These are phyloP conservation scores for Daedalea quercina DNA, from an alignment of 768 basidiomycete genomes.

Conservation along the genomic window DNA sequence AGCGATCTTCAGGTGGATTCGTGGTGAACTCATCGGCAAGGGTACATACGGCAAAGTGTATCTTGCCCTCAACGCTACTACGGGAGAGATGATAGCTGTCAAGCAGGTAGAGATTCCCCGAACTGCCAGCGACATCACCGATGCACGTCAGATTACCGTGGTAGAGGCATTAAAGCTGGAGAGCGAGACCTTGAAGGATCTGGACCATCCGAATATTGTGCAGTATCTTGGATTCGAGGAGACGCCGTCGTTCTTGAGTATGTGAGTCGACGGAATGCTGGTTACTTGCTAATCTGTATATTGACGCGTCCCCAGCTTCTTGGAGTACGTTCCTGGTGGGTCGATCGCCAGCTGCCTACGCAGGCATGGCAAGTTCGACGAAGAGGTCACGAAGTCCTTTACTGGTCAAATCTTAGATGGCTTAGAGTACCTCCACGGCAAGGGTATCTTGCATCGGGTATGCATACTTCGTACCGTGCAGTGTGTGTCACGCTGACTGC, in stretches of 20 bases:
- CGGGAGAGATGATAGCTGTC: slow-evolving; percentile 98
- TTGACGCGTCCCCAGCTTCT: slow-evolving; percentile 53
- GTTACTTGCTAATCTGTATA: not conserved
- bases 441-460: slow-evolving; percentile 89
- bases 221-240: slow-evolving; percentile 96
- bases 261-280: slow-evolving; percentile 47
- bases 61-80: slow-evolving; percentile 90
- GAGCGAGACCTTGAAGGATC: slow-evolving; percentile 92
- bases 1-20: slow-evolving; percentile 97
- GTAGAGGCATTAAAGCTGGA: slow-evolving; percentile 92
- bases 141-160: slow-evolving; percentile 75
- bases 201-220: slow-evolving; percentile 96
- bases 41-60: slow-evolving; percentile 97
- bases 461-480: slow-evolving; percentile 13
- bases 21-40: slow-evolving; percentile 95
- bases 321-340: slow-evolving; percentile 98
- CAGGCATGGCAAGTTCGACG: slow-evolving; percentile 89
- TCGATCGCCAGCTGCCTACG: slow-evolving; percentile 87
- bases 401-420: slow-evolving; percentile 88
- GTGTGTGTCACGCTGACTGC: not conserved
- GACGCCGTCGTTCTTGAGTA: slow-evolving; percentile 82
- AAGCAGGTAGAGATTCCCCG: slow-evolving; percentile 97
- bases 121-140: slow-evolving; percentile 86
- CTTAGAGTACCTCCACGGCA: slow-evolving; percentile 87
- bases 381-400: slow-evolving; percentile 89